Evolutionary conservation across 257 asterid species (phyloP).

Genomic region (Lycium ferocissimum): DNA sequence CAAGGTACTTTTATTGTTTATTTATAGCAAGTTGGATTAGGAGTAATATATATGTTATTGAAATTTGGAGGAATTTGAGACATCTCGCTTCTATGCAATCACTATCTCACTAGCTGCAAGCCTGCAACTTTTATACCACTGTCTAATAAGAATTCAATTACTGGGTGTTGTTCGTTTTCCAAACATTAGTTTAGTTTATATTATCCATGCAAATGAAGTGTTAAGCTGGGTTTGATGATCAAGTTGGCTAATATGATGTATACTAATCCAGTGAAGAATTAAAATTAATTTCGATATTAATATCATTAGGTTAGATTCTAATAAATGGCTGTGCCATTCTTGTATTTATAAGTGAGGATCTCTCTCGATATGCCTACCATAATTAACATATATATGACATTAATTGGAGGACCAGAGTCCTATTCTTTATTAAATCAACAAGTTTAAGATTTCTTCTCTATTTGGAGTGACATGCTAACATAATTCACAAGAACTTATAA

Average conservation of each 20-base stretch:
- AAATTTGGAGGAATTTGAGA: too few relatives aligned
- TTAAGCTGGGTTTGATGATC: slow-evolving; percentile 11
- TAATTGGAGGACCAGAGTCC: too few relatives aligned
- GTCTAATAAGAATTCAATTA: not conserved
- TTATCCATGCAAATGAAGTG: slow-evolving; percentile 12
- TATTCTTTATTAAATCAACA: too few relatives aligned
- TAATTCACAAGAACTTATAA: too few relatives aligned
- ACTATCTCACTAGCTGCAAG: too few relatives aligned
- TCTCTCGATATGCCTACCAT: not conserved
- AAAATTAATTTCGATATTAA: not conserved
- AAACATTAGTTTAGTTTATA: not conserved
- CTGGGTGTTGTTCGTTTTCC: not conserved
- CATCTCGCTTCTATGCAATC: too few relatives aligned
- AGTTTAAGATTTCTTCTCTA: too few relatives aligned
- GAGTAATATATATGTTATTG: not conserved
- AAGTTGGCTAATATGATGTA: not conserved
- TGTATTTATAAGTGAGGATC: not conserved
- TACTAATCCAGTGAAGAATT: not conserved
- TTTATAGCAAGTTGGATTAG: too few relatives aligned
- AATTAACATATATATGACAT: too few relatives aligned
- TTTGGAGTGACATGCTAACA: too few relatives aligned
- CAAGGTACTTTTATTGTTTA: not conserved
- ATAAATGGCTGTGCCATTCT: not conserved
- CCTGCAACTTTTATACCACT: not conserved
- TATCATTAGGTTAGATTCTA: slow-evolving; percentile 38